Evolutionary conservation across 1,284 basidiomycete genomes (phyloP), one percentile per base, ranked within the genome.

Genomic region (Irpex sp.): DNA sequence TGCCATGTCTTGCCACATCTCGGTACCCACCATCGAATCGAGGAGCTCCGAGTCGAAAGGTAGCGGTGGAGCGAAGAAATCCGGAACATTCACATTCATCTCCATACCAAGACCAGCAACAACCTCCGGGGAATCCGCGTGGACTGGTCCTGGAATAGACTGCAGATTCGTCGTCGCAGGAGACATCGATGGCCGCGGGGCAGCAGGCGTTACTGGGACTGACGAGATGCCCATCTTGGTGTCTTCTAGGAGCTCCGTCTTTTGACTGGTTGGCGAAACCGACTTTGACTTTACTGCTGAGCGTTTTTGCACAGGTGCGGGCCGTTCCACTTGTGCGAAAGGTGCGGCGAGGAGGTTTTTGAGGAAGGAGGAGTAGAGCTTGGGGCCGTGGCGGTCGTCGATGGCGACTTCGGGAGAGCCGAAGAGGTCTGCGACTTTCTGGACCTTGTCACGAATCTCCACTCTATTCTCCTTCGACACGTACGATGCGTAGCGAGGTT

Each of bases 361-460:
- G 39, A 93, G 78, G 81, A 92, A 93, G 57, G 83, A 84, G 0
- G 91, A 83, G 71, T 91, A 92, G 5, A 92, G 78, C 68, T 85
- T 86, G 4, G 90, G 90, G 0, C 87, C 88, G 70, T 92, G 90
- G 5, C 84, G 85, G 46, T 91, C 88, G 72, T 93, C 90, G 63
- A 91, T 80, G 17, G 84, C 84, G 17, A 93, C 83, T 59, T 89
- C 86, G 1, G 87, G 79, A 0, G 85, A 84, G 3, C 81, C 80
- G 1, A 90, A 79, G 6, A 91, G 79, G 65, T 90, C 82, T 54
- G 89, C 81, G 58, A 89, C 84, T 59, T 81, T 81, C 69, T 87
- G 83, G 1, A 93, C 88, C 15, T 84, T 77, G 1, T 72, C 69
- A 11, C 83, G 81, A 59, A 92, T 89, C 62, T 87, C 83, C 8